Conservation (phyloP, 169 alveolate species). For the Eimeria maxima region DNA sequence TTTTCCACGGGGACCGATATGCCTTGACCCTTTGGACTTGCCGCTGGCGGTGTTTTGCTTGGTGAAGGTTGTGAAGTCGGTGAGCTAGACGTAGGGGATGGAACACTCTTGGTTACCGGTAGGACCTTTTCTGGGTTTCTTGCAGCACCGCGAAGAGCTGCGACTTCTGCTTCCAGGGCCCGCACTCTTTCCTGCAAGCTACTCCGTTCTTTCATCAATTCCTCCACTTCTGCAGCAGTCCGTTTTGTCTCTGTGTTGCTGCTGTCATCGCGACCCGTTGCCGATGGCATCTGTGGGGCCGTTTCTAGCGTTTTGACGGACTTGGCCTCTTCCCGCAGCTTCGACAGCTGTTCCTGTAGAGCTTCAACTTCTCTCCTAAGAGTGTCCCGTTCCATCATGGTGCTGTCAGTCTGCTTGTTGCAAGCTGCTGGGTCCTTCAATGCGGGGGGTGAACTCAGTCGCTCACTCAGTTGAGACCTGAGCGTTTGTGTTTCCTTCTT, state of each 20-base stretch:
- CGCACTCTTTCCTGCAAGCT: neutral
- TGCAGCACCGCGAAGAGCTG: neutral
- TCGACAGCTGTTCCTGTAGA: slow-evolving; percentile 27
- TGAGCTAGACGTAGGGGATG: slow-evolving; percentile 7
- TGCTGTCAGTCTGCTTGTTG: neutral
- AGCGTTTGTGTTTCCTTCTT: slow-evolving; percentile 27
- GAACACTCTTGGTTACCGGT: neutral
- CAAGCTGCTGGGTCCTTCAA: neutral
- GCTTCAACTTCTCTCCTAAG: slow-evolving; percentile 6
- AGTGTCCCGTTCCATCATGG: slow-evolving; percentile 7
- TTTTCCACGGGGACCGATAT: neutral
- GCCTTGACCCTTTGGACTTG: neutral
- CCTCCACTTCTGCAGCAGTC: slow-evolving; percentile 26
- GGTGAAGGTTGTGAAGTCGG: neutral
- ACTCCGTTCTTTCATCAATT: slow-evolving; percentile 4
- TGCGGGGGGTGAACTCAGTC: neutral
- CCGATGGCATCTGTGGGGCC: neutral
- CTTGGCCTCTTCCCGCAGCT: slow-evolving; percentile 15
- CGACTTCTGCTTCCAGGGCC: slow-evolving; percentile 6
- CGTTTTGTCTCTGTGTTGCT: neutral
- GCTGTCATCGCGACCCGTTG: neutral
- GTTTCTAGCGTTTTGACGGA: neutral
- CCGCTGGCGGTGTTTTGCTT: neutral
- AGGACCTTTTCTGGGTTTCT: neutral
- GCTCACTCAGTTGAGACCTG: slow-evolving; percentile 8